Evolutionary conservation across 192 early-diverging fungal genomes (phyloP), one percentile per base, ranked within the genome.

Genomic region (Coemansia sp.): DNA sequence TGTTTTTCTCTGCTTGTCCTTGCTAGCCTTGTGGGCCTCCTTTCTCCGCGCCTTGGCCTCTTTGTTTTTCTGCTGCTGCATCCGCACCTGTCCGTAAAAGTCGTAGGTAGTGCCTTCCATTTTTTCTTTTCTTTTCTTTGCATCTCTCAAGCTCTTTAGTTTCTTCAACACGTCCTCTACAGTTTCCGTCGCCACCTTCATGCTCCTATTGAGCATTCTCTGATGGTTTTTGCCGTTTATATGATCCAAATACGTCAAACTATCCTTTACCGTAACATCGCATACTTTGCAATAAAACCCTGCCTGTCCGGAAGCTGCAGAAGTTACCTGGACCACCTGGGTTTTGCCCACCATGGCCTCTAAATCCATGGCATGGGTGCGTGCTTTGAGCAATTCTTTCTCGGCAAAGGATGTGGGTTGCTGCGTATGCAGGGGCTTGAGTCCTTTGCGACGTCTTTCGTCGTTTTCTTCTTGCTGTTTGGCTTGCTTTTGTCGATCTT

Each of bases 231-330:
- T 80, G 50, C 90, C 89, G 64, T 95, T 98, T 44, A 91, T 87
- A 50, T 98, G 93, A 61, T 95, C 93, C 50, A 96, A 72, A 44
- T 87, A 98, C 36, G 82, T 88, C 34, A 87, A 74, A 55, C 87
- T 94, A 76, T 98, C 95, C 53, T 94, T 94, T 45, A 92, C 79
- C 4, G 84, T 84, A 45, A 85, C 83, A 49, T 95, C 90, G 53
- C 95, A 96, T 2, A 80, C 77, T 60, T 88, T 83, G 69, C 95
- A 98, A 53, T 90, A 92, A 63, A 90, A 98, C 15, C 95, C 95
- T 4, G 95, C 89, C 58, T 90, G 87, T 40, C 81, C 79, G 30
- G 80, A 57, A 1, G 75, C 78, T 10, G 69, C 63, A 4, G 65
- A 56, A 0, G 80, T 64, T 5, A 77, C 68, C 44, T 87, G 80